phyloP scores from a whole-genome alignment of 2,329 filamentous ascomycete species.

The Cylindrodendrum hubeiense region DNA sequence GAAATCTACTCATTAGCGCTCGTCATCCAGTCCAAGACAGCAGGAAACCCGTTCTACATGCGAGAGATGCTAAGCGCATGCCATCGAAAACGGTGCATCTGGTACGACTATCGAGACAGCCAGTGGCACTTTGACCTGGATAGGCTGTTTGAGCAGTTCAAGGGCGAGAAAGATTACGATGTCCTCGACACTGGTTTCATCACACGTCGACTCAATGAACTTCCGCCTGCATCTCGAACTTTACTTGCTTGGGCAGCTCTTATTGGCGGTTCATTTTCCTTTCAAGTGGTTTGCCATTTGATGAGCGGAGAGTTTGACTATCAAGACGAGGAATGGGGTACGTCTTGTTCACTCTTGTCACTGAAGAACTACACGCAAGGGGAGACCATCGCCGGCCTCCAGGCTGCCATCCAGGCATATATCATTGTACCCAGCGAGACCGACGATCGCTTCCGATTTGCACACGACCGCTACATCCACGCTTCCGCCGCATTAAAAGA shows the following conservation, averaged over 20 bases:
- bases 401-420: conserved; percentile 83
- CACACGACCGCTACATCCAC: conserved; percentile 87
- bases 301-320: conserved; percentile 81
- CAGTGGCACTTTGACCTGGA: conserved; percentile 90
- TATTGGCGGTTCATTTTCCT: conserved; percentile 86
- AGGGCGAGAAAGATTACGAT: conserved; percentile 81
- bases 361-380: conserved; percentile 66
- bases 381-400: conserved; percentile 82
- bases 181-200: conserved; percentile 88
- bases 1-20: conserved; percentile 83
- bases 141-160: conserved; percentile 86
- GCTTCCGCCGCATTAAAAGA: conserved; percentile 79
- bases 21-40: conserved; percentile 89
- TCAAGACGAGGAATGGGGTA: conserved; percentile 59
- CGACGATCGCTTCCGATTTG: conserved; percentile 89
- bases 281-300: conserved; percentile 81
- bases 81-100: conserved; percentile 88
- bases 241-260: conserved; percentile 90
- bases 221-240: conserved; percentile 79
- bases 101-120: conserved; percentile 87
- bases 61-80: conserved; percentile 91
- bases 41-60: conserved; percentile 91
- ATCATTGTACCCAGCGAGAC: conserved; percentile 85
- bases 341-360: conserved; percentile 38
- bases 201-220: conserved; percentile 79